Evolutionary conservation across 2,329 filamentous ascomycete genomes (phyloP).

Genomic region (Fusarium sororula): DNA sequence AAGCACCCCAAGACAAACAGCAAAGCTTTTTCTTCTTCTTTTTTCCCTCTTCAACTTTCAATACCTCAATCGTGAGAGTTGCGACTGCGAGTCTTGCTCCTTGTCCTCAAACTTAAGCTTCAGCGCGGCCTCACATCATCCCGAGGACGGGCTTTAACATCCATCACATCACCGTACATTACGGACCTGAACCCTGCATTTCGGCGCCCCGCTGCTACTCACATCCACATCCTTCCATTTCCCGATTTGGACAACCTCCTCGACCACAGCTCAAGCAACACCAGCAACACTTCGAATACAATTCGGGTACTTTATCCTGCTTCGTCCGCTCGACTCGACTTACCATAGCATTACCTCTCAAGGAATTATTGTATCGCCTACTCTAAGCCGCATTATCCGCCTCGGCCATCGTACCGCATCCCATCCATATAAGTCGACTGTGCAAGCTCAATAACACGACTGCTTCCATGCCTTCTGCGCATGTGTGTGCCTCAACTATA

Average conservation of each 20-base stretch:
- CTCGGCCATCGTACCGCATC: background rate
- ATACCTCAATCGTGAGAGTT: background rate
- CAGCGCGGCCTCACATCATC: conserved; percentile 25
- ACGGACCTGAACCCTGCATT: conserved; percentile 36
- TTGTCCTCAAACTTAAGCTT: background rate
- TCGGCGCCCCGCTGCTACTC: conserved; percentile 17
- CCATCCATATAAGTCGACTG: conserved; percentile 18
- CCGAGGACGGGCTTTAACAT: conserved; percentile 7
- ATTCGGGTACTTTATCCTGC: conserved; percentile 23
- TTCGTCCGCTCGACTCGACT: conserved; percentile 1
- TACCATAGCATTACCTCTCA: background rate
- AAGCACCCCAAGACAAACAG: conserved; percentile 9
- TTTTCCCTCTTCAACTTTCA: background rate
- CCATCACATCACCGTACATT: conserved; percentile 30
- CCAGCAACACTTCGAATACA: conserved; percentile 1
- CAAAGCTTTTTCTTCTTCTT: background rate
- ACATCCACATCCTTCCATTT: conserved; percentile 14
- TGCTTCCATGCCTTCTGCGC: conserved; percentile 40
- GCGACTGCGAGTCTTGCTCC: background rate
- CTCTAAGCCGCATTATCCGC: background rate
- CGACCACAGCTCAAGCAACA: conserved; percentile 11
- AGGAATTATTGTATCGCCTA: conserved; percentile 1
- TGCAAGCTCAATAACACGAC: conserved; percentile 33
- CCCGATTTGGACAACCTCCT: conserved; percentile 19
- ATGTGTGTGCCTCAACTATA: conserved; percentile 29